phyloP scores from a whole-genome alignment of 768 basidiomycete species.

The Mycena metata region DNA sequence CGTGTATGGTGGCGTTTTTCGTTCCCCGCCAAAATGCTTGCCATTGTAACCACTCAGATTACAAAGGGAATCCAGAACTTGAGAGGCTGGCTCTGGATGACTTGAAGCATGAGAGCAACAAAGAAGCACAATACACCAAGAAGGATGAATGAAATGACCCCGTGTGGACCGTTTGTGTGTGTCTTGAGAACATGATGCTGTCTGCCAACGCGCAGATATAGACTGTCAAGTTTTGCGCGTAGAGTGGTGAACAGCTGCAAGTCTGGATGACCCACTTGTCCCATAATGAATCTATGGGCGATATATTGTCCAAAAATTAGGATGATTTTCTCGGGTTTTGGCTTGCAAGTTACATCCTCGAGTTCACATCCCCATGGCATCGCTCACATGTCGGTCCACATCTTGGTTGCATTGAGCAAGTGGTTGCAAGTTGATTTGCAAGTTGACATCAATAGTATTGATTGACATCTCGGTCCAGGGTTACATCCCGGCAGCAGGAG shows the following conservation, averaged over 20 bases:
- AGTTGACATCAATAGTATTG: too few relatives aligned
- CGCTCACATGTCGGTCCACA: too few relatives aligned
- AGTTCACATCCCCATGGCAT: too few relatives aligned
- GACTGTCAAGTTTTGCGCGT: neutral
- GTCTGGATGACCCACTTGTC: neutral
- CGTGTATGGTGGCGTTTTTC: neutral
- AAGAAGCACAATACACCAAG: conserved; percentile 5
- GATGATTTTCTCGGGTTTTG: too few relatives aligned
- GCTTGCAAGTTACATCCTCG: too few relatives aligned
- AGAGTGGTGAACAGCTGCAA: neutral
- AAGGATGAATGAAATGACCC: neutral
- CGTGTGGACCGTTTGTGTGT: neutral
- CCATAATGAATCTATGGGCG: neutral
- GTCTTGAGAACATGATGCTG: neutral
- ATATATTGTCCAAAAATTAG: too few relatives aligned
- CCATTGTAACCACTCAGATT: neutral
- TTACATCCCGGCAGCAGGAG: too few relatives aligned
- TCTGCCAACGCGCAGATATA: neutral
- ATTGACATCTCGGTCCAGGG: too few relatives aligned
- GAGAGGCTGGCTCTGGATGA: neutral
- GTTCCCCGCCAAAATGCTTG: neutral
- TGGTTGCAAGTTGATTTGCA: too few relatives aligned
- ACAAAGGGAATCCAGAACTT: neutral
- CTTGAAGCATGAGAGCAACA: neutral
- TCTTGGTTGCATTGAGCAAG: too few relatives aligned